Percentiles rank a stretch among this genome's conserved stretches.
Conservation (phyloP, 1,284 basidiomycete genomes). For the Trametes polyzona region DNA sequence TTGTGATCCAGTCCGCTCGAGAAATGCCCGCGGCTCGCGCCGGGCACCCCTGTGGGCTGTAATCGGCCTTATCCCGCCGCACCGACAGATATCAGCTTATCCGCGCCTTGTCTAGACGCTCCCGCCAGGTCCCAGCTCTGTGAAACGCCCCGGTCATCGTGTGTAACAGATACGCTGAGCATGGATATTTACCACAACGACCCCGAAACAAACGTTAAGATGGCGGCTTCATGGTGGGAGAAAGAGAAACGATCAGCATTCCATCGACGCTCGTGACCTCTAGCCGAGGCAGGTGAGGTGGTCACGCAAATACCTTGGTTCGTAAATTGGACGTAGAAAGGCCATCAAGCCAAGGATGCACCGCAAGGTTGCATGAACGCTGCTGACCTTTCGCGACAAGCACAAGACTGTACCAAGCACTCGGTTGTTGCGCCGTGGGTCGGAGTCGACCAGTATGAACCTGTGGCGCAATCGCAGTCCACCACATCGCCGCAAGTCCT, state of each 20-base stretch:
- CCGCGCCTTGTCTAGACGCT: not conserved
- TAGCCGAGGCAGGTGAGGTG: not conserved
- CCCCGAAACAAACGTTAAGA: not conserved
- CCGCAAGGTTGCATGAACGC: too few relatives aligned
- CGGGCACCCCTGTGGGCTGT: not conserved
- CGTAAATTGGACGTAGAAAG: slow-evolving; percentile 2
- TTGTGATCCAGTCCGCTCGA: not conserved
- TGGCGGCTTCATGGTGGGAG: not conserved
- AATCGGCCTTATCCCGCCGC: not conserved
- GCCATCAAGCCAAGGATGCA: not conserved
- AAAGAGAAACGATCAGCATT: not conserved
- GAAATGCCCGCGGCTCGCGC: not conserved
- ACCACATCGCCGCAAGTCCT: too few relatives aligned
- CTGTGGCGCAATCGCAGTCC: too few relatives aligned
- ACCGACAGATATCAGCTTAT: slow-evolving; percentile 2
- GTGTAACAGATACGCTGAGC: not conserved
- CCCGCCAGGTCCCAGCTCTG: not conserved
- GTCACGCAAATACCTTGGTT: not conserved
- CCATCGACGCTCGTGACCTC: slow-evolving; percentile 1
- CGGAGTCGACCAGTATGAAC: too few relatives aligned
- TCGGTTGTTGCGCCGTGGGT: too few relatives aligned
- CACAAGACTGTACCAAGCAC: too few relatives aligned
- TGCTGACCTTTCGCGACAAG: too few relatives aligned
- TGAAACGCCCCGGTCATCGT: not conserved
- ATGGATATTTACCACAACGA: not conserved